Evolutionary conservation across 768 basidiomycete species (phyloP).

Genomic region (Rhizopogon roseolus): DNA sequence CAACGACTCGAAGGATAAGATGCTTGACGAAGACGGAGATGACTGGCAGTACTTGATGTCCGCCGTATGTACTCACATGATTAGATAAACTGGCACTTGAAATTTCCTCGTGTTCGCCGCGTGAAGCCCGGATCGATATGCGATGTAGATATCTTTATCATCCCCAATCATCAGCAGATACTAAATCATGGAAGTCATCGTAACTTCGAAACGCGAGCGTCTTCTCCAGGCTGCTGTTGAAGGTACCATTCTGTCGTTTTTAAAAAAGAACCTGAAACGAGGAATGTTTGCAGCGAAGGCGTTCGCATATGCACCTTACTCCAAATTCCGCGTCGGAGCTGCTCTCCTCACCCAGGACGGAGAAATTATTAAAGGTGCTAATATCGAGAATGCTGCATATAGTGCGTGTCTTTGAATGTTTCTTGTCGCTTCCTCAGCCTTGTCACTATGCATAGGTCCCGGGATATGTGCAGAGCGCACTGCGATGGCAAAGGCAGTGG

Average conservation of each 20-base stretch:
- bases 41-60: too few species aligned
- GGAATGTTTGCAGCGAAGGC: constrained; percentile 50
- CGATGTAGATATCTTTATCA: too few species aligned
- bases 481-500: constrained; percentile 90
- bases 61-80: too few species aligned
- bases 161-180: neutral
- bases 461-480: constrained; percentile 95
- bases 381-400: constrained; percentile 92
- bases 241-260: constrained; percentile 31
- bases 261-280: constrained; percentile 2
- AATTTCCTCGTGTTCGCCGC: too few species aligned
- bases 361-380: constrained; percentile 75
- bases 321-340: constrained; percentile 90
- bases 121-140: too few species aligned
- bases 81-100: too few species aligned
- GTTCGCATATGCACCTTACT: constrained; percentile 78
- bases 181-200: constrained; percentile 19
- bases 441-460: constrained; percentile 47
- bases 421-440: neutral
- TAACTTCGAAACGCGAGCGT: constrained; percentile 38
- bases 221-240: constrained; percentile 57
- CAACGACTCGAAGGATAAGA: constrained; percentile 1
- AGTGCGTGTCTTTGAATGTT: constrained; percentile 42
- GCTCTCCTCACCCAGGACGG: constrained; percentile 72
- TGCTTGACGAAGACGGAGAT: neutral